Evolutionary conservation across 805 yeast species (phyloP), one percentile per base, ranked within the genome.

Genomic region (Candida patagonica): DNA sequence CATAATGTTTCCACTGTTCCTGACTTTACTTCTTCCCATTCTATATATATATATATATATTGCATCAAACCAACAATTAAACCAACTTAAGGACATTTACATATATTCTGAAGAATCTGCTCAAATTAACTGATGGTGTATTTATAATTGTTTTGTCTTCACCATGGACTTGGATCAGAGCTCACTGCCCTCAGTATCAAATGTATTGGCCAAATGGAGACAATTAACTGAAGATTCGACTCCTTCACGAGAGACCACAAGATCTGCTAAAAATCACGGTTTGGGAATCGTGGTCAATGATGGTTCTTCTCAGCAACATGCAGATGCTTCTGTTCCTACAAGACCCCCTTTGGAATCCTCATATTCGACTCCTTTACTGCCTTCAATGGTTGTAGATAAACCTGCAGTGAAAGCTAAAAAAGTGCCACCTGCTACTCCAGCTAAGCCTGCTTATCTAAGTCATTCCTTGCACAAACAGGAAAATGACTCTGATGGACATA

Each of bases 161-260:
- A 23, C 19, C 32, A 42, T 40, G 46, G 32, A 46, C n/a, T 44
- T 45, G 12, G 53, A 50, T 29, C 40, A 45, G 13, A 36, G 49
- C 8, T 42, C 51, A 9, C 44, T 50, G 19, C 51, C 50, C 16
- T 50, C 53, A 5, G 53, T 50, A 6, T 35, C 40, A 15, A 45
- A 47, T 26, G 45, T 35, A 3, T 15, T 42, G 37, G 41, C 51
- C 2, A 42, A 32, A 26, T 50, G 50, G 50, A 51, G 48, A 27
- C 38, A 41, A 35, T 22, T 50, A 4, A 20, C 31, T 20, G 31
- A 29, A 12, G 31, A 29, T 15, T 15, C 15, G 20, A 29, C 15
- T 3, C 19, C 13, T 5, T 10, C 13, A 17, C 15, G 5, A 9
- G 5, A 10, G 13, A 10, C 4, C 4, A 29, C 13, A 13, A 29